Conservation (phyloP, 345 rosid species). For the Citrus reticulata region DNA sequence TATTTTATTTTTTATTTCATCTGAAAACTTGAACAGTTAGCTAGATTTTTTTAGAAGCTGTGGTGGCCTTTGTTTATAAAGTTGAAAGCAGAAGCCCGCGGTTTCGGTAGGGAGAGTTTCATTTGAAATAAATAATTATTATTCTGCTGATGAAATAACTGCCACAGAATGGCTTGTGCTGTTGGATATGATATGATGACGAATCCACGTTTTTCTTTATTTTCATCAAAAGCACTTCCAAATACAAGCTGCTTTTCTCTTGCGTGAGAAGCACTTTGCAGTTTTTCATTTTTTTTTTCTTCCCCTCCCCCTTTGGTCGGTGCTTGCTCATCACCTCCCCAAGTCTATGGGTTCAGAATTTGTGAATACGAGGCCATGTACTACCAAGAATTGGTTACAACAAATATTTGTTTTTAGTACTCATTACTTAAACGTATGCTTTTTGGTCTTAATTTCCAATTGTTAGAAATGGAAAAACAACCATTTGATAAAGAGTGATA, state of each 20-base stretch:
- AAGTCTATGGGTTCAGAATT: background rate
- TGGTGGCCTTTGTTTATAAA: too few species aligned
- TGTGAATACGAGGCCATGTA: background rate
- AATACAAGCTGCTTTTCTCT: background rate
- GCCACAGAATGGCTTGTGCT: background rate
- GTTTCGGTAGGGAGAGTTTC: too few species aligned
- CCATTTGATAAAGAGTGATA: too few species aligned
- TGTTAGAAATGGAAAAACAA: background rate
- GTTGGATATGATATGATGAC: conserved; percentile 4
- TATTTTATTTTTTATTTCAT: too few species aligned
- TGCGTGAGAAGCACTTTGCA: background rate
- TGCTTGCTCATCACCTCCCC: background rate
- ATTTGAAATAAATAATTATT: too few species aligned
- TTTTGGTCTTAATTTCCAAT: too few species aligned
- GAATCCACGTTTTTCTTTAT: conserved; percentile 3
- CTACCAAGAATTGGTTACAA: background rate
- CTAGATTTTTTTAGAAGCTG: too few species aligned
- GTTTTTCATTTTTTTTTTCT: background rate
- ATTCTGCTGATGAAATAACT: background rate
- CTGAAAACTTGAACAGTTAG: too few species aligned
- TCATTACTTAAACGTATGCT: background rate
- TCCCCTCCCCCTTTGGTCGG: background rate
- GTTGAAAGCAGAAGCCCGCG: too few species aligned
- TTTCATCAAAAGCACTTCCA: background rate
- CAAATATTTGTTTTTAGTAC: background rate